Evolutionary conservation across 805 yeast genomes (phyloP).

Genomic region (Ogataea pignaliae): DNA sequence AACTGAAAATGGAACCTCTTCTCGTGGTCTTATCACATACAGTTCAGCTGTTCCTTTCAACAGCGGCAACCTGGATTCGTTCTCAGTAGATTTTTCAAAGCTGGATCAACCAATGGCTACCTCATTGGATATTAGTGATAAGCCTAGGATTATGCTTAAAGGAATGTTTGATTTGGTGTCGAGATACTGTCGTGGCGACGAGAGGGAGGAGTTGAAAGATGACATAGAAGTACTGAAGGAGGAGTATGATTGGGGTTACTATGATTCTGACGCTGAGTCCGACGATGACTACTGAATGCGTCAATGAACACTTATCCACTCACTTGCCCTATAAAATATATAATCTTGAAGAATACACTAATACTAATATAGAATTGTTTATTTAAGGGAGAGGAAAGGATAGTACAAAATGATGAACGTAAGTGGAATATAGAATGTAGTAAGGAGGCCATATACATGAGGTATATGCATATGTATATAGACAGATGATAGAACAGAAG

Average conservation of each 20-base stretch:
- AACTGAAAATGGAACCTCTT: conserved; percentile 15
- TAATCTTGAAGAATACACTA: too few relatives aligned
- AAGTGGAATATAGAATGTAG: too few relatives aligned
- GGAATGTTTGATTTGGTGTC: conserved; percentile 24
- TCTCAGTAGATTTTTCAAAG: conserved; percentile 24
- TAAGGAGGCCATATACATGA: too few relatives aligned
- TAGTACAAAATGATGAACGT: too few relatives aligned
- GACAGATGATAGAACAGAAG: not conserved
- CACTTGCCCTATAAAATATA: too few relatives aligned
- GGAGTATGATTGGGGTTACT: conserved; percentile 50
- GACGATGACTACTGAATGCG: conserved; percentile 23
- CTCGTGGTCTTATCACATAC: conserved; percentile 12
- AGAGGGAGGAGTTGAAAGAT: conserved; percentile 50
- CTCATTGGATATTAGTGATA: conserved; percentile 21
- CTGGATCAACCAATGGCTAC: conserved; percentile 7
- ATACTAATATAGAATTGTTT: too few relatives aligned
- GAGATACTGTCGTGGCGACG: conserved; percentile 36
- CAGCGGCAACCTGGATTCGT: conserved; percentile 25
- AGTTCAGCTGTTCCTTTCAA: conserved; percentile 9
- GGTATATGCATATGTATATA: too few relatives aligned
- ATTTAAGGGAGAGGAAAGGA: too few relatives aligned
- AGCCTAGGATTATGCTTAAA: conserved; percentile 17
- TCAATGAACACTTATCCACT: not conserved
- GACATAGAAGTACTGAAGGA: conserved; percentile 39
- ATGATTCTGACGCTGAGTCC: conserved; percentile 39